Conservation (phyloP, 148 eudicot genomes). For the Chenopodium album region DNA sequence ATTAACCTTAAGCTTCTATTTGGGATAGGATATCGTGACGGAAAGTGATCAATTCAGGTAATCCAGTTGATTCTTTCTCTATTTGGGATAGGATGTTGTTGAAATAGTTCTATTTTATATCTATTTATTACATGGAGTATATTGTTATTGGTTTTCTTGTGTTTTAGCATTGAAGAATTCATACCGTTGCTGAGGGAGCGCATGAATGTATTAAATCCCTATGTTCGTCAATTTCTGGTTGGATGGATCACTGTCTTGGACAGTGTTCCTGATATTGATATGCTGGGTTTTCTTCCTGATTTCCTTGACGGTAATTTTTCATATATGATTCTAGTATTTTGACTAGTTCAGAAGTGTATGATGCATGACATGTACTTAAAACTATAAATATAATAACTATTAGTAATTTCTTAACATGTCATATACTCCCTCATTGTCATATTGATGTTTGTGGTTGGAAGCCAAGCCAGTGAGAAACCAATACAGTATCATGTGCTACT, state of each 20-base stretch:
- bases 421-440: too few relatives aligned
- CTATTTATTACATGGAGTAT: conserved; percentile 1
- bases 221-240: conserved; percentile 96
- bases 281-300: conserved; percentile 99
- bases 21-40: conserved; percentile 89
- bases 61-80: conserved; percentile 13
- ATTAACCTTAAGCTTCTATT: conserved; percentile 22
- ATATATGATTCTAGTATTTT: neutral
- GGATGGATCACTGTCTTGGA: conserved; percentile 99
- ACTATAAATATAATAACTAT: too few relatives aligned
- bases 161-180: conserved; percentile 89
- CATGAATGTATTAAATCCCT: conserved; percentile 93
- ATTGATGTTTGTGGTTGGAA: too few relatives aligned
- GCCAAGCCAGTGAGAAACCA: too few relatives aligned
- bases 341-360: too few relatives aligned
- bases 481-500: too few relatives aligned
- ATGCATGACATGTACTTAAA: too few relatives aligned
- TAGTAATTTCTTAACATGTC: too few relatives aligned
- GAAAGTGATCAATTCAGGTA: conserved; percentile 98
- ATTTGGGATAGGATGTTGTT: too few relatives aligned
- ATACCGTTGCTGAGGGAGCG: conserved; percentile 97
- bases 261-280: conserved; percentile 97
- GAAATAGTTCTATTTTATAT: neutral
- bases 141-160: conserved; percentile 9
- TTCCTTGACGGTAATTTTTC: conserved; percentile 85